A percentile compares a stretch with the other conserved stretches of the same genome.
phyloP scores from a whole-genome alignment of 2,329 filamentous ascomycete genomes.

The Colletotrichum sp. region DNA sequence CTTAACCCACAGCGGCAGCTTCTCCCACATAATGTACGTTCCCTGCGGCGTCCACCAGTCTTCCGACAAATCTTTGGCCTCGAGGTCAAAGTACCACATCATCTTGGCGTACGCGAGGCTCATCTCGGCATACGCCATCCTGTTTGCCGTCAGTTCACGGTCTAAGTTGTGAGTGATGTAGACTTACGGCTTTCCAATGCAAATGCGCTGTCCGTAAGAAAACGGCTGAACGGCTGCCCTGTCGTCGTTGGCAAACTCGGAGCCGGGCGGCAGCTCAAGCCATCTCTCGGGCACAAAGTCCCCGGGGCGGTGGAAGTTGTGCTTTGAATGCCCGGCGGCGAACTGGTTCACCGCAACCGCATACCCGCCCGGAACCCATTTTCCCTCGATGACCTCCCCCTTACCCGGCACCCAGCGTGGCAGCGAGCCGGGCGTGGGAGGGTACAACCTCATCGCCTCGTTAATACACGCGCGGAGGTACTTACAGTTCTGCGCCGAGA shows the following conservation, averaged over 20 bases:
- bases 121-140: conserved; percentile 53
- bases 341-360: neutral
- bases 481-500: neutral
- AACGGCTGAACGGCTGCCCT: conserved; percentile 45
- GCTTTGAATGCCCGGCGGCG: neutral
- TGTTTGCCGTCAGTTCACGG: neutral
- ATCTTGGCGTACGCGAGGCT: conserved; percentile 49
- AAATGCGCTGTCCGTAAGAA: conserved; percentile 51
- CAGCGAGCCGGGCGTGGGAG: neutral
- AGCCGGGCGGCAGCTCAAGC: neutral
- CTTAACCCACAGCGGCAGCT: neutral
- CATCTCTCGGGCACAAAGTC: conserved; percentile 4
- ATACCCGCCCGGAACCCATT: neutral
- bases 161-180: neutral
- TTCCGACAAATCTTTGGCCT: conserved; percentile 33
- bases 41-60: conserved; percentile 35
- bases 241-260: neutral
- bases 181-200: conserved; percentile 53
- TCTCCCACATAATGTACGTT: conserved; percentile 1
- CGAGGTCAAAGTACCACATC: conserved; percentile 50
- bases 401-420: neutral
- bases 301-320: neutral
- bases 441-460: neutral
- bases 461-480: neutral
- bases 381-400: neutral